These are phyloP conservation scores for Hypoxylon sp. DNA, from an alignment of 2,329 filamentous ascomycete species.

Conservation along the genomic window DNA sequence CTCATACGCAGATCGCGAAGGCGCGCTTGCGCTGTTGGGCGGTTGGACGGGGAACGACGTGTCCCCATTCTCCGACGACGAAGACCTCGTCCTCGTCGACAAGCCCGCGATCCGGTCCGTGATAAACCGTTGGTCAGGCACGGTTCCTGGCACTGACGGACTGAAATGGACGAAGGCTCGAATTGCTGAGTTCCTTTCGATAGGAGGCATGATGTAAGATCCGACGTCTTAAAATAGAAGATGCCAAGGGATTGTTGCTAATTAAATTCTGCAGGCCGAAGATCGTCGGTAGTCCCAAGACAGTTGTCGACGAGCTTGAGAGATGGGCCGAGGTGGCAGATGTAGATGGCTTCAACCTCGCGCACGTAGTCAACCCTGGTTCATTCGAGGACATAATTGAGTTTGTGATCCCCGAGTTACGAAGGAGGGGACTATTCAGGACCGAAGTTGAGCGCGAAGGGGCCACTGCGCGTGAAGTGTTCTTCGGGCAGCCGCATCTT, in stretches of 20 bases:
- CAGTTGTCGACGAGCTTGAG: constrained; percentile 49
- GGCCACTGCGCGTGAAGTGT: constrained; percentile 45
- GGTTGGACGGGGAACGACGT: constrained; percentile 74
- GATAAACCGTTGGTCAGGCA: constrained; percentile 49
- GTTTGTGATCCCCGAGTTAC: constrained; percentile 47
- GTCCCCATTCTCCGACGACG: constrained; percentile 68
- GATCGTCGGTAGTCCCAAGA: constrained; percentile 47
- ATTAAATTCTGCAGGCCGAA: constrained; percentile 32
- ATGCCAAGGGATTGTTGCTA: constrained; percentile 3
- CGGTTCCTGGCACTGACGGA: constrained; percentile 63
- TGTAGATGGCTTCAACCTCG: constrained; percentile 49
- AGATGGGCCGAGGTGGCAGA: constrained; percentile 46
- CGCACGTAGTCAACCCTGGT: constrained; percentile 46
- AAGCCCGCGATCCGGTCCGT: constrained; percentile 63
- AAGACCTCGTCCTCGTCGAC: constrained; percentile 68
- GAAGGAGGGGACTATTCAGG: constrained; percentile 58
- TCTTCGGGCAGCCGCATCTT: constrained; percentile 60
- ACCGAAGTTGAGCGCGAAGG: constrained; percentile 37
- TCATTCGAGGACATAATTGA: constrained; percentile 49
- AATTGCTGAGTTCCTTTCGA: constrained; percentile 58
- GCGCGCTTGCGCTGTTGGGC: constrained; percentile 68
- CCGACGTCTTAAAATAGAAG: constrained; percentile 1
- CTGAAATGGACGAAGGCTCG: constrained; percentile 60
- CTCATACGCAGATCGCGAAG: constrained; percentile 66
- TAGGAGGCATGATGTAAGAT: constrained; percentile 54